Base-by-base conservation (phyloP, 2,329 filamentous ascomycete species). In the Diplodia corticola region DNA sequence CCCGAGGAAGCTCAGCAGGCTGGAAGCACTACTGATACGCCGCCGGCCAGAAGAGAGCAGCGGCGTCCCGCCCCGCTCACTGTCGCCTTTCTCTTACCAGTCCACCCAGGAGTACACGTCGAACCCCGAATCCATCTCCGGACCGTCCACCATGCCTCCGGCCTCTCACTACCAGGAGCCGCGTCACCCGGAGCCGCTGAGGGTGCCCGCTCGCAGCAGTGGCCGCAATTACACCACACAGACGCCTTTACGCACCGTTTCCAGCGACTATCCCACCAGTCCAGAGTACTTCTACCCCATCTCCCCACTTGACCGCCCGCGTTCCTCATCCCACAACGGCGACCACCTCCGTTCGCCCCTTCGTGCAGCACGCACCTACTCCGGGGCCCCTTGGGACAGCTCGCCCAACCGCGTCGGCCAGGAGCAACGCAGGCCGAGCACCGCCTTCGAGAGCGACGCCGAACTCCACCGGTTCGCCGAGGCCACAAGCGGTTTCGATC, bases 391-490 rank as follows among this genome's bases (percentile, higher is more conserved):
- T 13, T 65, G 64, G 64, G 53, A 57, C 17, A 54, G 40, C 20
- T 65, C 64, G 17, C 64, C 64, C 2, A 30, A 40, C 46, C 33
- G 17, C 13, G 13, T 5, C n/a, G 17, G n/a, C 9, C 64, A 20
- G n/a, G 53, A 59, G n/a, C 64, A 66, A 12, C 46, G 55, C 35
- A 35, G 64, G n/a, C 54, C 49, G 46, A 66, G 64, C 55, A 75
- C 77, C 37, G 71, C 76, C 12, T 77, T 78, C 60, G 71, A 73
- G 9, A 73, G 77, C 63, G 67, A 73, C 13, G 73, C 74, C 10
- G 74, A 79, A 35, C 77, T 77, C 40, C 76, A 76, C 44, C 72
- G 78, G 1, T 79, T 79, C 53, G 77, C 73, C 24, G 76, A 78
- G 71, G 77, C 77, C 20, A 79, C 76, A 13, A 74, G 72, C 35